A percentile compares a stretch with the other conserved stretches of the same genome.
Evolutionary conservation across 169 alveolate genomes (phyloP).

Genomic region (Plasmodium cynomolgi): DNA sequence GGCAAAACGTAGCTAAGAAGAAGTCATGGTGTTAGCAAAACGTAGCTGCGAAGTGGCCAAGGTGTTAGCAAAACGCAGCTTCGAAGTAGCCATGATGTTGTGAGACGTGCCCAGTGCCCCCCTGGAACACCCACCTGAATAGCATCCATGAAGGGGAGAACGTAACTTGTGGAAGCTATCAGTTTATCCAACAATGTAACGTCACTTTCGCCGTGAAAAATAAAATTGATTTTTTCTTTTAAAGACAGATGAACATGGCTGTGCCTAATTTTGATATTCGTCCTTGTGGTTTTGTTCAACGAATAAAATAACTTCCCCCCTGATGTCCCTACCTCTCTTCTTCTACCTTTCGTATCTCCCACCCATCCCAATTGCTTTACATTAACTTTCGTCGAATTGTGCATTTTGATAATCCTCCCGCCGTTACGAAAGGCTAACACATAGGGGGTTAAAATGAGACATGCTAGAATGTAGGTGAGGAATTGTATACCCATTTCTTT

Average conservation of each 20-base stretch:
- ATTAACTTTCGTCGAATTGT: not conserved
- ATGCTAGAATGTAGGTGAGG: not conserved
- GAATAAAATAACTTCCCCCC: slow-evolving; percentile 4
- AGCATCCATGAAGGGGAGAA: slow-evolving; percentile 67
- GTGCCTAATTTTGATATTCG: not conserved
- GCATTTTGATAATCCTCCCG: not conserved
- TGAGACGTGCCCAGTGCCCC: not conserved
- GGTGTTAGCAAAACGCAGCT: too few relatives aligned
- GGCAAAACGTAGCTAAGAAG: not conserved
- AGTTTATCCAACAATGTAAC: slow-evolving; percentile 33
- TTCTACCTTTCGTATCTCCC: not conserved
- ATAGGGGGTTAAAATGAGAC: not conserved
- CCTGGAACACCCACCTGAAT: slow-evolving; percentile 28
- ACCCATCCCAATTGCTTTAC: not conserved
- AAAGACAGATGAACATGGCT: not conserved
- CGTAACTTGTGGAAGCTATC: slow-evolving; percentile 45
- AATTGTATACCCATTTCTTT: slow-evolving; percentile 33
- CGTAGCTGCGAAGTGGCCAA: not conserved
- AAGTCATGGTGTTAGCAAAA: not conserved
- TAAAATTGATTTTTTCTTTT: slow-evolving; percentile 21
- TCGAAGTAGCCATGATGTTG: not conserved
- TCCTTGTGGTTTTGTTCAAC: slow-evolving; percentile 5
- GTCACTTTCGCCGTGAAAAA: slow-evolving; percentile 67
- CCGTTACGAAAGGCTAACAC: slow-evolving; percentile 1
- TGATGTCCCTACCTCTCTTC: not conserved